Evolutionary conservation across 2,329 filamentous ascomycete species (phyloP), one percentile per base, ranked within the genome.

Genomic region (Paradendryphiella salina): DNA sequence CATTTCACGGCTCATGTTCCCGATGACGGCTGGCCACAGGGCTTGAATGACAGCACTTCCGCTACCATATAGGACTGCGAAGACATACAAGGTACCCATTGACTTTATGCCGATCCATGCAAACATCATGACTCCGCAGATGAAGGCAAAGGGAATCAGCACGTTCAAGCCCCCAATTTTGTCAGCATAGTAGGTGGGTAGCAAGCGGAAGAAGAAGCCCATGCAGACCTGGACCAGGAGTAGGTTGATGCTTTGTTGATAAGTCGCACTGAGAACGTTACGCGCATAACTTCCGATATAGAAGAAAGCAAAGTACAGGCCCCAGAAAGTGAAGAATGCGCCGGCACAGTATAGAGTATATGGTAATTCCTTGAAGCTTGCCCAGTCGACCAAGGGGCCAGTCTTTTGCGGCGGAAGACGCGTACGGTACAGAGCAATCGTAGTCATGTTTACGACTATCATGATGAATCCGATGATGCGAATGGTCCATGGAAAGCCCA

Each of bases 401-500:
- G 70, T 70, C 45, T 70, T 74, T 9, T 75, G 64, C 2, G 76
- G 76, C 6, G 76, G 65, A 4, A 76, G 29, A 66, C 67, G 54
- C 63, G 67, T 53, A 65, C 73, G 39, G 64, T 66, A 70, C 64
- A 75, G 59, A 61, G 70, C 5, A 56, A 70, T 49, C 61, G 57
- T 40, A 61, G 72, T 38, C 65, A 55, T 18, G 50, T 64, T 50
- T 64, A 69, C 73, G 0, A 71, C 75, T 2, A 86, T 61, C 15
- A 83, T 81, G 20, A 88, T 77, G 46, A 88, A 80, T 0, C 82
- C 85, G 39, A 86, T 77, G 1, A 81, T 80, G 0, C 85, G 76
- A 31, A 86, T 79, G 0, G 85, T 85, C 83, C 85, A 87, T 0
- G 77, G 76, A 60, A 86, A 88, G n/a, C 67, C 68, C 17, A 69